Percentiles rank a stretch among this genome's conserved stretches.
Conservation (phyloP, 805 yeast genomes). For the Suhomyces faveliae region DNA sequence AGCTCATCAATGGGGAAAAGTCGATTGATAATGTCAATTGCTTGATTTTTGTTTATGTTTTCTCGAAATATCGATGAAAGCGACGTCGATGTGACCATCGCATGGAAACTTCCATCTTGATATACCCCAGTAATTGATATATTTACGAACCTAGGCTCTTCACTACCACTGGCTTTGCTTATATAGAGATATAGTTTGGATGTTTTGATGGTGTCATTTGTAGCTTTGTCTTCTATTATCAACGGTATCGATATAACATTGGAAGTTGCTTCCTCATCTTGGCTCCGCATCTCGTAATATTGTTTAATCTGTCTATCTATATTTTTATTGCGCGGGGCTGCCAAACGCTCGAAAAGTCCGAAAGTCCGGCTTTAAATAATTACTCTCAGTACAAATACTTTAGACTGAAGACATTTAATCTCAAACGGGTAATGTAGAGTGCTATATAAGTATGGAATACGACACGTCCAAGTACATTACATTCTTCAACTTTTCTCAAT, state of each 20-base stretch:
- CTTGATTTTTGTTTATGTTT: conserved; percentile 14
- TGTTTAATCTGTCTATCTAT: neutral
- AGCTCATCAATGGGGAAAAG: conserved; percentile 16
- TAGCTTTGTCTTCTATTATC: conserved; percentile 16
- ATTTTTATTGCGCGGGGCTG: neutral
- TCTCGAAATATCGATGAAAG: conserved; percentile 1
- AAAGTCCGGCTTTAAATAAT: no score
- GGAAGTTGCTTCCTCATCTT: neutral
- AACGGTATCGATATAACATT: conserved; percentile 14
- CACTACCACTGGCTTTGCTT: conserved; percentile 7
- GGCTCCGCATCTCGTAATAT: neutral
- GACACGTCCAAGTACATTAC: no score
- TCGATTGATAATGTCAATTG: conserved; percentile 16
- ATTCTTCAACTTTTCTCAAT: no score
- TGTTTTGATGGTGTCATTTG: conserved; percentile 12
- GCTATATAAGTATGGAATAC: no score
- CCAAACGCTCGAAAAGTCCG: neutral
- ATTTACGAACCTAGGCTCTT: conserved; percentile 11
- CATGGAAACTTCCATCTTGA: conserved; percentile 22
- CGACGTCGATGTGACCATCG: conserved; percentile 10
- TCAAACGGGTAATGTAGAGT: no score
- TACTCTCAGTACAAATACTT: no score
- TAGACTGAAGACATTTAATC: no score
- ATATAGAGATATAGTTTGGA: conserved; percentile 19
- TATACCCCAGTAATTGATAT: conserved; percentile 17